Evolutionary conservation across 257 asterid genomes (phyloP).

Genomic region (Cinchona pubescens): DNA sequence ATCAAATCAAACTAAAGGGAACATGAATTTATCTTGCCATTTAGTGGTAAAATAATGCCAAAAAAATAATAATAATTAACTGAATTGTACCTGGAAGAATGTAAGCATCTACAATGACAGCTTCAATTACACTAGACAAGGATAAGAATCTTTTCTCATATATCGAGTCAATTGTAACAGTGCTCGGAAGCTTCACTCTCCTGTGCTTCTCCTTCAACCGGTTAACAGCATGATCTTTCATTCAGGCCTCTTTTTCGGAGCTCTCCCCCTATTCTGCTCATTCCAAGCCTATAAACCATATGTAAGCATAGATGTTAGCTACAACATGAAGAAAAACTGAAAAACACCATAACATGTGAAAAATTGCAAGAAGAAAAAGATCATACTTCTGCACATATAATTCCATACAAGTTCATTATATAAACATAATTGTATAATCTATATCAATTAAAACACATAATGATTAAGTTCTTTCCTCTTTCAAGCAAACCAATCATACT

Average conservation of each 20-base stretch:
- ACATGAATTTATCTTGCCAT: not conserved
- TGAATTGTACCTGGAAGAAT: constrained; percentile 87
- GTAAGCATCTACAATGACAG: constrained; percentile 66
- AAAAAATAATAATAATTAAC: too few relatives aligned
- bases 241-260: constrained; percentile 71
- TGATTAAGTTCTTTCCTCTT: not conserved
- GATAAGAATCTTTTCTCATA: constrained; percentile 77
- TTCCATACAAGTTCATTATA: not conserved
- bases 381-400: not conserved
- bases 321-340: not conserved
- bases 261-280: constrained; percentile 73
- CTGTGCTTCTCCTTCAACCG: constrained; percentile 63
- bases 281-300: constrained; percentile 69
- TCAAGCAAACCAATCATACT: not conserved
- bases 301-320: constrained; percentile 20
- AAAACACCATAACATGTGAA: not conserved
- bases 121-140: constrained; percentile 81
- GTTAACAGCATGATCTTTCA: too few relatives aligned
- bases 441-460: not conserved
- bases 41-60: not conserved
- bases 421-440: not conserved
- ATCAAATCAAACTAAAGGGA: not conserved
- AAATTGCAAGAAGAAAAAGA: not conserved
- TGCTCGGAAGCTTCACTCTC: constrained; percentile 65
- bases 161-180: constrained; percentile 75